phyloP scores from a whole-genome alignment of 148 eudicot species.

The Rhododendron ferrugineum region DNA sequence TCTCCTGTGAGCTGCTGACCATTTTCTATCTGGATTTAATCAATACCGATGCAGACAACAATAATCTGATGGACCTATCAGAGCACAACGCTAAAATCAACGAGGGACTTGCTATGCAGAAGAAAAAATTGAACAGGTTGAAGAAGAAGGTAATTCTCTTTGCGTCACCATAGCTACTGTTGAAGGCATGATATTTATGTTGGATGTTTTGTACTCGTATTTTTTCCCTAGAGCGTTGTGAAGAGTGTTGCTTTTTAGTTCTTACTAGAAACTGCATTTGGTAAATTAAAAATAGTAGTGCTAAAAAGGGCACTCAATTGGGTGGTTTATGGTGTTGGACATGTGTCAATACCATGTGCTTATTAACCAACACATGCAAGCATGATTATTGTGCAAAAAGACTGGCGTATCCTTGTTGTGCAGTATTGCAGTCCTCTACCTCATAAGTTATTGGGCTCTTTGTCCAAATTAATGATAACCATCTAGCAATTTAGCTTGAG shows the following conservation, averaged over 20 bases:
- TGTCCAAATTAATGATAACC: background rate
- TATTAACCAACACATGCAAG: background rate
- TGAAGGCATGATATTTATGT: background rate
- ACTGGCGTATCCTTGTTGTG: background rate
- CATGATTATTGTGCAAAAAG: background rate
- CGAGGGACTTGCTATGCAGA: conserved; percentile 48
- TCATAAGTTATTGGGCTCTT: background rate
- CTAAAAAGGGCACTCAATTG: background rate
- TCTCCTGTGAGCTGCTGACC: background rate
- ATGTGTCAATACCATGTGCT: background rate
- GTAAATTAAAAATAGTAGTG: background rate
- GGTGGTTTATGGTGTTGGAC: background rate
- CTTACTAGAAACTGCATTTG: background rate
- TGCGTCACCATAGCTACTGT: background rate
- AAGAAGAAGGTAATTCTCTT: conserved; percentile 56
- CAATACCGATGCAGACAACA: conserved; percentile 34
- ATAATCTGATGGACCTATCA: conserved; percentile 28
- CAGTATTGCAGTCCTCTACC: background rate
- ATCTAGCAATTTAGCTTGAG: background rate
- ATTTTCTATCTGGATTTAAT: background rate
- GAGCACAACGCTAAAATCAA: conserved; percentile 36
- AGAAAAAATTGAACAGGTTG: conserved; percentile 52
- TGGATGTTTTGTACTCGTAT: background rate
- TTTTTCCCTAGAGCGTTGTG: background rate
- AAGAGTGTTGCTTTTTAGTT: background rate